phyloP scores from a whole-genome alignment of 2,329 filamentous ascomycete genomes.

The Taxawa tesnikishii region DNA sequence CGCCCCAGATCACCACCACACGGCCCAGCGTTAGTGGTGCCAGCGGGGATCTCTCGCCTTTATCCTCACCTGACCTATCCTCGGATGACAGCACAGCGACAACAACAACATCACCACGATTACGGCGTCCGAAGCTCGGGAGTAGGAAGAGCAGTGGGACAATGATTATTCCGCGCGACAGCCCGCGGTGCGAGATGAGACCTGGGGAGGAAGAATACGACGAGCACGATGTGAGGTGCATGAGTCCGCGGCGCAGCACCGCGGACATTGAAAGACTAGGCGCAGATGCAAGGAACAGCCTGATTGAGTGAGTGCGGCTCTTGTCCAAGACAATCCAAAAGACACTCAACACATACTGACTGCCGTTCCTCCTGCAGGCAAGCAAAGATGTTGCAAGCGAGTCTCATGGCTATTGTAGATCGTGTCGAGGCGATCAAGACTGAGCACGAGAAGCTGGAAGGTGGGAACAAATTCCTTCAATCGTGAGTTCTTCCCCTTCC shows the following conservation, averaged over 20 bases:
- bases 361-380: slow-evolving; percentile 46
- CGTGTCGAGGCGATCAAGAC: slow-evolving; percentile 88
- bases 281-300: slow-evolving; percentile 58
- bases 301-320: slow-evolving; percentile 48
- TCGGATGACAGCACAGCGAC: neutral
- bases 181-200: slow-evolving; percentile 50
- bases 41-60: too few species aligned
- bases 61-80: neutral
- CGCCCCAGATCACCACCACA: too few species aligned
- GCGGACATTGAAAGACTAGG: slow-evolving; percentile 83
- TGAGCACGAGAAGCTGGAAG: slow-evolving; percentile 93
- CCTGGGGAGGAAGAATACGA: slow-evolving; percentile 62
- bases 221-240: slow-evolving; percentile 78
- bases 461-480: slow-evolving; percentile 91
- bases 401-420: slow-evolving; percentile 78
- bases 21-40: too few species aligned
- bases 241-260: slow-evolving; percentile 85
- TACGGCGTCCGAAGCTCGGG: slow-evolving; percentile 50
- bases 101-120: neutral
- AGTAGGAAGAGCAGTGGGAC: slow-evolving; percentile 69
- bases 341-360: neutral
- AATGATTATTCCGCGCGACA: slow-evolving; percentile 65
- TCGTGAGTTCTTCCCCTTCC: slow-evolving; percentile 27
- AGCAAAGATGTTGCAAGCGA: slow-evolving; percentile 78
- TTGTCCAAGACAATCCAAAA: slow-evolving; percentile 1